Percentiles rank a stretch among this genome's conserved stretches.
These are phyloP conservation scores for Graphilbum fragrans DNA, from an alignment of 2,329 filamentous ascomycete species.

Conservation along the genomic window DNA sequence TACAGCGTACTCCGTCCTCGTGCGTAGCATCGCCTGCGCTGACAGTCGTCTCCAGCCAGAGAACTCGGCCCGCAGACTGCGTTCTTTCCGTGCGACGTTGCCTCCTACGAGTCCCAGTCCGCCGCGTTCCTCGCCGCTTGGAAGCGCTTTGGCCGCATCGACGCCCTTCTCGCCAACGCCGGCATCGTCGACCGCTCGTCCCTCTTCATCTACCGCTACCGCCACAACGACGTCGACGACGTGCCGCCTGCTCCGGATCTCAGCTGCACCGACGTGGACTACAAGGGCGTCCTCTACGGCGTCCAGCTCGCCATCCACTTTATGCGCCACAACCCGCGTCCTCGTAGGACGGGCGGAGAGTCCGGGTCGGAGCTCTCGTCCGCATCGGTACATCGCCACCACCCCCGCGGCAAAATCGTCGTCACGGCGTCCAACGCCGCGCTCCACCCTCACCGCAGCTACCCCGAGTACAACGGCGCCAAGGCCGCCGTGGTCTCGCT, in stretches of 20 bases:
- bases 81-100: not conserved
- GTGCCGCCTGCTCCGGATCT: slow-evolving; percentile 26
- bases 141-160: not conserved
- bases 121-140: not conserved
- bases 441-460: slow-evolving; percentile 28
- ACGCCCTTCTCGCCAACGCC: not conserved
- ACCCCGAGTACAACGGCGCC: slow-evolving; percentile 36
- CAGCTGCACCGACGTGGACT: slow-evolving; percentile 33
- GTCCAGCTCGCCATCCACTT: slow-evolving; percentile 37
- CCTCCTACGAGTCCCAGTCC: not conserved
- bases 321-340: slow-evolving; percentile 41
- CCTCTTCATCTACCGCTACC: not conserved
- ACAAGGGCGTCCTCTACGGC: slow-evolving; percentile 38
- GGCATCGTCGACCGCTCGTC: not conserved
- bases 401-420: slow-evolving; percentile 5
- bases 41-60: too few species aligned
- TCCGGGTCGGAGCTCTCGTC: not conserved
- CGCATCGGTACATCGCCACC: not conserved
- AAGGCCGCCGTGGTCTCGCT: slow-evolving; percentile 29
- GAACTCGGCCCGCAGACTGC: too few species aligned
- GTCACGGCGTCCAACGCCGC: slow-evolving; percentile 19
- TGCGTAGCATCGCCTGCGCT: too few species aligned
- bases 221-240: too few species aligned
- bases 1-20: too few species aligned
- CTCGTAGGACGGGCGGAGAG: too few species aligned